Base-by-base conservation (phyloP, 2,329 filamentous ascomycete species). In the Penicillium aurantiogriseum region DNA sequence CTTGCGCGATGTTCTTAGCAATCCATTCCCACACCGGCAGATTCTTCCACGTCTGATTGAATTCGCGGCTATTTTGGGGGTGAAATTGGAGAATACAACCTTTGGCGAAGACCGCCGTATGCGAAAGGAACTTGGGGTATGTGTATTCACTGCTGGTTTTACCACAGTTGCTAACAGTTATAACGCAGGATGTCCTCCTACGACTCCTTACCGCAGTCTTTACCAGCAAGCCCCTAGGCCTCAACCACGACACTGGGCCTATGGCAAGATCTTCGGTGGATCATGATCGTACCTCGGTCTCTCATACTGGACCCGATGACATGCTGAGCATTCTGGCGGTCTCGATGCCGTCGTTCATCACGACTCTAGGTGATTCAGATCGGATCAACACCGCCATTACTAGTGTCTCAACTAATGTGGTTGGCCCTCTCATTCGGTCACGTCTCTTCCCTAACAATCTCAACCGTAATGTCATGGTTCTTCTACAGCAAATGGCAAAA, bases 81-180 rank as follows among this genome's bases (percentile, higher is more conserved):
- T 94, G 71, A 99, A 99, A 79, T 89, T 97, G 49, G 92, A 97
- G 73, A 97, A 99, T 67, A 99, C 93, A 13, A 97, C 92, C 67
- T 97, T 97, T 75, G 93, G 93, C 35, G 93, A 97, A 76, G 91
- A 97, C 76, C 84, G 87, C 51, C 92, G 89, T 74, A 96, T 97
- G 91, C 86, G 92, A 60, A 85, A 89, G 71, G 93, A 97, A 59
- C 80, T 97, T 19, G 90, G 90, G 25, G 91, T 93, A 81, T 75
- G 89, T 83, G 40, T 31, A 38, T 42, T 29, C 2, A 6, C 21
- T 29, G 21, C 42, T 47, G 7, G 10, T 39, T 17, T 54, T 43
- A 36, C 19, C 51, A 31, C 61, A 56, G 63, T 74, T 55, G 74
- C 59, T 44, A 31, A 40, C 48, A 29, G 27, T 17, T 36, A 36